Base-by-base conservation (phyloP, 2,329 filamentous ascomycete genomes). In the Epichloe festucae region DNA sequence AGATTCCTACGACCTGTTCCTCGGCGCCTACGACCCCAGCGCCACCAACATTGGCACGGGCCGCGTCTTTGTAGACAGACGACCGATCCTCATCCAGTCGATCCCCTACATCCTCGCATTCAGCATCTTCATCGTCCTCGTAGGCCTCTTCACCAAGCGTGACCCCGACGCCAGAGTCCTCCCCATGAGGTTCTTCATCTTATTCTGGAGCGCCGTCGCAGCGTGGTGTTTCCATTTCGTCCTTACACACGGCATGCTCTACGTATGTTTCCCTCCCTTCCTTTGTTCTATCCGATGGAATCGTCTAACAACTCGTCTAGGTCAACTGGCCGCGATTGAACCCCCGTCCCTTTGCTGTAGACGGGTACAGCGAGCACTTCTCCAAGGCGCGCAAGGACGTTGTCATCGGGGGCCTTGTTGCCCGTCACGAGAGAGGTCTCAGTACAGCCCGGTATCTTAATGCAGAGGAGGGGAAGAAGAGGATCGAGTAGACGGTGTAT, bases 321-420 rank as follows among this genome's bases (percentile, higher is more conserved):
- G 90, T 96, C 59, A 97, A 96, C 70, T 98, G 94, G 93, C 93
- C 93, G 10, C 96, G 95, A 65, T 79, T 98, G 46, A 95, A 94
- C 67, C 90, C 89, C 11, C 84, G 89, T 15, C 81, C 87, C 2
- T 94, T 86, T 69, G 90, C 89, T 3, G 78, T 81, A 6, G 93
- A 98, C 62, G 89, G 89, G 40, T 95, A 90, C 67, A 83, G 89
- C 60, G 89, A 96, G 60, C 87, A 91, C 49, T 81, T 95, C 58
- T 76, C 77, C 58, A 87, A 89, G 64, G 89, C 90, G 12, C 77
- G 84, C 57, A 89, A 93, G 63, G 88, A 95, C 63, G 79, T 82
- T 53, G 67, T 98, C 17, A 77, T 97, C 46, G 93, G 93, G 3
- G 71, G 79, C 14, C 78, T 95, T 55, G 65, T 72, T 21, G 74